Base-by-base conservation (phyloP, 495 filamentous ascomycete genomes). In the Neurospora sp. region DNA sequence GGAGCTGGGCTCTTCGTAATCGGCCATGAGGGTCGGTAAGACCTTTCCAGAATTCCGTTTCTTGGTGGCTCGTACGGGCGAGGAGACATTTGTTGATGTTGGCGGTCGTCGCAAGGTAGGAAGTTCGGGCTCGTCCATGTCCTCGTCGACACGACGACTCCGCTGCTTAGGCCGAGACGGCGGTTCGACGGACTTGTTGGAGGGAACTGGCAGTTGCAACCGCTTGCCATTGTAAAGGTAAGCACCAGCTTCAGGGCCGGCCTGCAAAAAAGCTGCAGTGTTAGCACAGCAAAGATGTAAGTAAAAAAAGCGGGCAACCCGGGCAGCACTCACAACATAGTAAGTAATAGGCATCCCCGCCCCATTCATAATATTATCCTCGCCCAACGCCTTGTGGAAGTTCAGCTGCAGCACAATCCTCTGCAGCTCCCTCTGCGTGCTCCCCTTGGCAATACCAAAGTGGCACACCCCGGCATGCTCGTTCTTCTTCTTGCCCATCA, bases 81-180 rank as follows among this genome's bases (percentile, higher is more conserved):
- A 97, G 4, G 96, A 94, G 11, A 97, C 87, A 72, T 93, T 92
- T 0, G 95, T 97, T 6, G 95, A 96, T 70, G 91, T 90, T 77
- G 80, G 80, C 41, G 73, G 70, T 41, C 70, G 46, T 85, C 79
- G 42, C 84, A 62, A 93, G 69, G 16, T 78, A 84, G 80, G 20
- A 84, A 80, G 78, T 37, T 75, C 73, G 38, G 38, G 8, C 12
- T 38, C 9, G 42, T 46, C 70, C 40, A 74, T 35, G 44, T 74
- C 71, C 20, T 72, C 14, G 1, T 42, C 16, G 9, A 72, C 75
- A 12, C 16, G 31, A 7, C n/a, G 37, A 44, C 48, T 66, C 70
- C 54, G 70, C 69, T 72, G 71, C 41, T 73, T 79, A 23, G 14
- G 74, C 27, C 42, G 75, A 48, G 44, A 69, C 71, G 54, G 27